Percentiles rank a stretch among this genome's conserved stretches.
Conservation (phyloP, 805 yeast genomes). For the Yarrowia sp. region DNA sequence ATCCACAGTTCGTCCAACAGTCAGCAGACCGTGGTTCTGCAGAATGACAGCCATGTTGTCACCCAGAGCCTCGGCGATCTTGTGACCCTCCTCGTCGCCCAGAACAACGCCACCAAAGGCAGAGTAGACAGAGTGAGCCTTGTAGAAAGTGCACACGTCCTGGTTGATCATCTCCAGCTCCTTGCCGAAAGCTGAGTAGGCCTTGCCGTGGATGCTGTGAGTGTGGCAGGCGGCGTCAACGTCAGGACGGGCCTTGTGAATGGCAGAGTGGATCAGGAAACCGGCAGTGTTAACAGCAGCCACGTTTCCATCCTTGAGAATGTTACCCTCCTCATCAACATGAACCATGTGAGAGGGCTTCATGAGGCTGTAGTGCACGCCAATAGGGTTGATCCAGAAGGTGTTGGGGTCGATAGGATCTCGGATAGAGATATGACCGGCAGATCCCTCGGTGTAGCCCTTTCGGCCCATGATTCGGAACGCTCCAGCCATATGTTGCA, state of each 20-base stretch:
- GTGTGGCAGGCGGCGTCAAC: conserved; percentile 72
- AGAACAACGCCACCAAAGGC: conserved; percentile 80
- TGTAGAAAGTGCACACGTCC: conserved; percentile 68
- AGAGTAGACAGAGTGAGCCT: conserved; percentile 60
- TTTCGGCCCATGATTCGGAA: conserved; percentile 79
- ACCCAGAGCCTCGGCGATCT: conserved; percentile 62
- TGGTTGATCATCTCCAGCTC: conserved; percentile 78
- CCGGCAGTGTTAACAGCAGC: conserved; percentile 66
- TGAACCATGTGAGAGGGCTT: conserved; percentile 63
- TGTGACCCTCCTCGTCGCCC: conserved; percentile 60
- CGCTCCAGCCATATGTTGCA: conserved; percentile 79
- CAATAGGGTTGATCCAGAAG: conserved; percentile 88
- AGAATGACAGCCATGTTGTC: conserved; percentile 57
- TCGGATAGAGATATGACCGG: conserved; percentile 83
- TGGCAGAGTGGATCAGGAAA: conserved; percentile 64
- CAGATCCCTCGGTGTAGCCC: conserved; percentile 72
- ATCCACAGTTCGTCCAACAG: conserved; percentile 68
- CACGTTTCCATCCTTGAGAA: conserved; percentile 57
- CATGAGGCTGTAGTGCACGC: conserved; percentile 65
- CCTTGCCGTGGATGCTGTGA: conserved; percentile 63
- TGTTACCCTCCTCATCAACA: conserved; percentile 59
- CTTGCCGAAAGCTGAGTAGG: conserved; percentile 62
- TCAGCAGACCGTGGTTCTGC: conserved; percentile 71
- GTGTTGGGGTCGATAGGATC: conserved; percentile 80
- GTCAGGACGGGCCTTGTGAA: conserved; percentile 68